Evolutionary conservation across 345 rosid genomes (phyloP).

Genomic region (Punica granatum): DNA sequence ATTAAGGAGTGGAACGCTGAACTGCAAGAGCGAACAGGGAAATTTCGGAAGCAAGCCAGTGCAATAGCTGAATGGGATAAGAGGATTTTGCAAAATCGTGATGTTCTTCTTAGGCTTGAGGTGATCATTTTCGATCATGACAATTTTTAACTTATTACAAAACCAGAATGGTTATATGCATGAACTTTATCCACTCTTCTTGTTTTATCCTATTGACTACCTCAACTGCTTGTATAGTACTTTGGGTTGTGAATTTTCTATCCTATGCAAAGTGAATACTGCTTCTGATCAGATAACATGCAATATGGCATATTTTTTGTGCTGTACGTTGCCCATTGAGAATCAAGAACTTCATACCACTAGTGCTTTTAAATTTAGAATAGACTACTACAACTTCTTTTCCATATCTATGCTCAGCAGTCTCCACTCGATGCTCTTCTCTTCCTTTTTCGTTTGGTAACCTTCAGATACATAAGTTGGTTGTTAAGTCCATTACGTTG

Average conservation of each 20-base stretch:
- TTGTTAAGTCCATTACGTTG: background rate
- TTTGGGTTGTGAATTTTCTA: background rate
- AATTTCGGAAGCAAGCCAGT: constrained; percentile 82
- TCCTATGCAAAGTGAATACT: background rate
- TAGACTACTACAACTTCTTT: background rate
- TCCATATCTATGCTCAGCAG: no score
- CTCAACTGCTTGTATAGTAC: background rate
- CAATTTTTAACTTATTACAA: background rate
- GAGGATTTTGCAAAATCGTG: constrained; percentile 92
- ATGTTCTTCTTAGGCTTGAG: constrained; percentile 97
- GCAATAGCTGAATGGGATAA: constrained; percentile 98
- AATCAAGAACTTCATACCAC: background rate
- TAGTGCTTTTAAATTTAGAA: background rate
- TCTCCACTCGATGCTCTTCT: background rate
- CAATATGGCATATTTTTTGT: background rate
- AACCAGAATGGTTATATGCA: background rate
- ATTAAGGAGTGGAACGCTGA: constrained; percentile 96
- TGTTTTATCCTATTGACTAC: background rate
- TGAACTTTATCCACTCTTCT: background rate
- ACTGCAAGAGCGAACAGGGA: constrained; percentile 87
- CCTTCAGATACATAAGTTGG: background rate
- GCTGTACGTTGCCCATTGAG: background rate
- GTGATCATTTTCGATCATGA: constrained; percentile 30
- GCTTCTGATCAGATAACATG: background rate
- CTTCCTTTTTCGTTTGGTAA: background rate